Conservation (phyloP, 2,329 filamentous ascomycete genomes). For the Ceratocystis variospora region DNA sequence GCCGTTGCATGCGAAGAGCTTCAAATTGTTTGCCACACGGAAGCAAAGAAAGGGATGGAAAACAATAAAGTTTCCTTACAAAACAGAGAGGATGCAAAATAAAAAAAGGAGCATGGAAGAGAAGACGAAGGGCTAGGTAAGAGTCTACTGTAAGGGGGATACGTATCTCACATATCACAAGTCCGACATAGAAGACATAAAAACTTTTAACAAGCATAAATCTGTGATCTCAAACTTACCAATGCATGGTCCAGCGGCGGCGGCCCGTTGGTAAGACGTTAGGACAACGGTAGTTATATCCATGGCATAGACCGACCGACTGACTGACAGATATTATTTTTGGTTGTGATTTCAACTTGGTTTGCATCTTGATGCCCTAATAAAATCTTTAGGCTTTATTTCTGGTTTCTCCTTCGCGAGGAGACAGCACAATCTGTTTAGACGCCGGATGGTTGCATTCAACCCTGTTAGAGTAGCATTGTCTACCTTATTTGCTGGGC, state of each 20-base stretch:
- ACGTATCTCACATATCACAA: background rate
- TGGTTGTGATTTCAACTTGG: background rate
- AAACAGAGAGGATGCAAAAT: background rate
- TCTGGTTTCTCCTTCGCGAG: background rate
- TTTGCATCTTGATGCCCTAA: too few relatives aligned
- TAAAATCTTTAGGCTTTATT: background rate
- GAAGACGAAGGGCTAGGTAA: background rate
- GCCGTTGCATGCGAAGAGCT: background rate
- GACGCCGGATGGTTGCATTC: background rate
- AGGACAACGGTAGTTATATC: background rate
- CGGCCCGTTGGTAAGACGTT: background rate
- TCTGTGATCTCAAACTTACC: background rate
- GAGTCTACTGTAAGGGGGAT: background rate
- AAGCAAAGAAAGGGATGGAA: background rate
- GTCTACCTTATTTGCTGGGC: background rate
- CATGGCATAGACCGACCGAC: background rate
- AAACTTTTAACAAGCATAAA: background rate
- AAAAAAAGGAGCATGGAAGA: background rate
- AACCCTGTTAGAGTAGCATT: background rate
- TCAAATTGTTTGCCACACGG: background rate
- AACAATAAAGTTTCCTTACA: background rate
- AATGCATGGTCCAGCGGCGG: background rate
- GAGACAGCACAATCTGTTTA: background rate
- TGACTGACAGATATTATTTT: background rate
- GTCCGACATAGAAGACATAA: background rate